These are phyloP conservation scores for Smittium mucronatum DNA, from an alignment of 371 early-diverging fungal species.

Conservation along the genomic window DNA sequence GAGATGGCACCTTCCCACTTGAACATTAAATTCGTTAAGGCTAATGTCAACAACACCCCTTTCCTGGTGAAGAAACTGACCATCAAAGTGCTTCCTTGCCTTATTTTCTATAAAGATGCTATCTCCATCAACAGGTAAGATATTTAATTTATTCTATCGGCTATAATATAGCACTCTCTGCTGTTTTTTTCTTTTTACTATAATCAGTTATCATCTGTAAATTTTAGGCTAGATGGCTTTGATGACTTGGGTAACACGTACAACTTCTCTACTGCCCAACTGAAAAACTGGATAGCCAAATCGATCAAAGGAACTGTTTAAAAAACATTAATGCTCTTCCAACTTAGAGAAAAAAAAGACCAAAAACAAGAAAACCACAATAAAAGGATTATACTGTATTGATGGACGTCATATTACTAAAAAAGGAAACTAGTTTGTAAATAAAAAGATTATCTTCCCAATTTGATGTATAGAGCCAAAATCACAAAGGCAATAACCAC, in stretches of 20 bases:
- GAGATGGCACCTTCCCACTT: constrained; percentile 63
- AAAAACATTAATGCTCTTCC: background rate
- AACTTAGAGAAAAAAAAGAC: no score
- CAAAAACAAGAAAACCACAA: constrained; percentile 2
- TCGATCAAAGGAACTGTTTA: background rate
- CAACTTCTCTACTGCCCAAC: constrained; percentile 57
- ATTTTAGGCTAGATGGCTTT: constrained; percentile 74
- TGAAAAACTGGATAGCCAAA: constrained; percentile 57
- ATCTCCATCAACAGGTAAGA: constrained; percentile 49
- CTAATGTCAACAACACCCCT: constrained; percentile 75
- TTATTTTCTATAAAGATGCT: constrained; percentile 68
- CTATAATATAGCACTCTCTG: constrained; percentile 18
- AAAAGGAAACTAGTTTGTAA: constrained; percentile 3
- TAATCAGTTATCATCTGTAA: background rate
- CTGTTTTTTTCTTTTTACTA: constrained; percentile 4
- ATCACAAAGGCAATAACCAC: constrained; percentile 68
- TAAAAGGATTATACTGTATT: background rate
- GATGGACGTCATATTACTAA: constrained; percentile 6
- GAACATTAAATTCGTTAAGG: constrained; percentile 72
- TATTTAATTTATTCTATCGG: constrained; percentile 18
- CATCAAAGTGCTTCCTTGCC: constrained; percentile 79
- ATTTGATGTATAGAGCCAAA: constrained; percentile 67
- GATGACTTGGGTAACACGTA: constrained; percentile 87
- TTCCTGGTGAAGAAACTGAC: constrained; percentile 84
- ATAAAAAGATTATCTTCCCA: constrained; percentile 16